Conservation (phyloP, 1,284 basidiomycete species). For the Pterulicium gracile region DNA sequence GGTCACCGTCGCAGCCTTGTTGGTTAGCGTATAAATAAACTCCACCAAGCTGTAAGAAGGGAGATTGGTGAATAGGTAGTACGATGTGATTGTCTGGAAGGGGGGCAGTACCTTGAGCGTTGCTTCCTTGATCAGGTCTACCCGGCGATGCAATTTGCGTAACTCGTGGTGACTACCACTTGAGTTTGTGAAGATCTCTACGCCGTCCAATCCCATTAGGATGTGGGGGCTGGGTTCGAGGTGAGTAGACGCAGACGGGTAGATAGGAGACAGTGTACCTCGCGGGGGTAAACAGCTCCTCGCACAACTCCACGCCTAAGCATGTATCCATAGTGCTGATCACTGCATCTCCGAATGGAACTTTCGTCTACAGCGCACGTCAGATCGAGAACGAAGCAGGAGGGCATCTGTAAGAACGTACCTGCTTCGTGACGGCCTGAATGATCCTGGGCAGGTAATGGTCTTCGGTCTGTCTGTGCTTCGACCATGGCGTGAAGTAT, state of each 20-base stretch:
- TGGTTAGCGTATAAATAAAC: conserved; percentile 98
- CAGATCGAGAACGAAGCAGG: not conserved
- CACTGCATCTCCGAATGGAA: conserved; percentile 94
- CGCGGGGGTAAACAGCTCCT: conserved; percentile 93
- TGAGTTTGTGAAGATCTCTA: conserved; percentile 98
- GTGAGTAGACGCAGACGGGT: conserved; percentile 5
- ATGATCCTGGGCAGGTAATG: conserved; percentile 86
- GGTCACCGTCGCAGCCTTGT: conserved; percentile 97
- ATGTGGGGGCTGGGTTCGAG: conserved; percentile 73
- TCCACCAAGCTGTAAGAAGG: conserved; percentile 67
- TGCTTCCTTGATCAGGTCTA: conserved; percentile 95
- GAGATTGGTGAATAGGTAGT: conserved; percentile 3
- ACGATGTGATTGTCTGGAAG: too few species aligned
- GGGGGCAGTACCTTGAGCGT: conserved; percentile 67
- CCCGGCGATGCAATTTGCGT: conserved; percentile 82
- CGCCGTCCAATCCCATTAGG: conserved; percentile 92
- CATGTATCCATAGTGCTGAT: conserved; percentile 91
- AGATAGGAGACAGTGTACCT: conserved; percentile 41
- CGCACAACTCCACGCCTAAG: conserved; percentile 92
- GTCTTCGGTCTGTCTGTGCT: conserved; percentile 80
- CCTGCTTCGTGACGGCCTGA: conserved; percentile 81
- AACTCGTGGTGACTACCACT: conserved; percentile 97
- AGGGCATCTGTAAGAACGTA: conserved; percentile 23
- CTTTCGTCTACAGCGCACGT: conserved; percentile 45
- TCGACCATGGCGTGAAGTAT: conserved; percentile 94